Conservation (phyloP, 495 filamentous ascomycete genomes). For the Talaromyces stipitatus region DNA sequence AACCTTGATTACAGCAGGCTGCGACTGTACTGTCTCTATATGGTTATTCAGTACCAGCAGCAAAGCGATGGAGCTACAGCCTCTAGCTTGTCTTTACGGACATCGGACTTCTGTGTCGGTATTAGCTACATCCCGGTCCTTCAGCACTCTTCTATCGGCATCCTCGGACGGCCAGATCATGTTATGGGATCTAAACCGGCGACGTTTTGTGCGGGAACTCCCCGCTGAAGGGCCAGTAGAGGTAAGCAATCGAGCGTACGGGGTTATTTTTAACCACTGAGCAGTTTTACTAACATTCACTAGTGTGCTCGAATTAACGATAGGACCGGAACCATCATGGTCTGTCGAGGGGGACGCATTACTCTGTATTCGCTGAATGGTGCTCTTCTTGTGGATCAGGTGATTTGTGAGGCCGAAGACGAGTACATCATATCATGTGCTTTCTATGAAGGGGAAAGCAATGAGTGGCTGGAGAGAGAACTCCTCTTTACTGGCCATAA, state of each 20-base stretch:
- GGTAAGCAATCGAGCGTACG: slow-evolving; percentile 22
- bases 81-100: slow-evolving; percentile 77
- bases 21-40: slow-evolving; percentile 82
- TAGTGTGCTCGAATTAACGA: slow-evolving; percentile 84
- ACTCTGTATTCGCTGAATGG: slow-evolving; percentile 88
- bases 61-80: slow-evolving; percentile 71
- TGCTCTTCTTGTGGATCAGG: slow-evolving; percentile 68
- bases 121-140: slow-evolving; percentile 78
- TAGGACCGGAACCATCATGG: slow-evolving; percentile 76
- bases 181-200: slow-evolving; percentile 89
- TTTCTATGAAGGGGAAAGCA: slow-evolving; percentile 87
- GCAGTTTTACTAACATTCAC: slow-evolving; percentile 19
- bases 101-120: slow-evolving; percentile 74
- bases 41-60: slow-evolving; percentile 59
- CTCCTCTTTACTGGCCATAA: slow-evolving; percentile 84
- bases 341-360: slow-evolving; percentile 67
- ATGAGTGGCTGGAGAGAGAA: slow-evolving; percentile 86
- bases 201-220: slow-evolving; percentile 75
- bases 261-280: background rate
- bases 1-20: slow-evolving; percentile 83
- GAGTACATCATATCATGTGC: slow-evolving; percentile 73
- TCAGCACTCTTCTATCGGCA: slow-evolving; percentile 76
- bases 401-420: slow-evolving; percentile 62
- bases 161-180: slow-evolving; percentile 74
- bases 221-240: slow-evolving; percentile 43